Evolutionary conservation across 1,284 basidiomycete genomes (phyloP).

Genomic region (Sporisorium graminicola): DNA sequence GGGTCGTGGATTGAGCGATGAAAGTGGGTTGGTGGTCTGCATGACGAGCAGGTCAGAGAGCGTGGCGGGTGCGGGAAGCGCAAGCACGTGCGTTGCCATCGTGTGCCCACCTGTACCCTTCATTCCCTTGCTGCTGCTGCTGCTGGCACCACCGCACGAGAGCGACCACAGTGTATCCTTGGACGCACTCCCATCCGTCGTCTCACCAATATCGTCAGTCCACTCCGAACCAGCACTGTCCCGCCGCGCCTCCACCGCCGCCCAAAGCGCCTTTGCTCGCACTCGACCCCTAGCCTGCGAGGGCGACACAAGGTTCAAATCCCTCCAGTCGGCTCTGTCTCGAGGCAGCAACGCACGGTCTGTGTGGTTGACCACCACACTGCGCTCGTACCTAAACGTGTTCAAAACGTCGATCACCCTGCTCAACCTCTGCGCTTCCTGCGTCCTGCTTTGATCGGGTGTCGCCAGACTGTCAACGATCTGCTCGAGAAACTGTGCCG

Average conservation of each 20-base stretch:
- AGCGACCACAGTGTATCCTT: conserved; percentile 5
- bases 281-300: neutral
- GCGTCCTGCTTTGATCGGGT: neutral
- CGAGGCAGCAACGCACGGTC: conserved; percentile 45
- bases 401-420: conserved; percentile 19
- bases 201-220: conserved; percentile 2
- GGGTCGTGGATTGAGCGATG: conserved; percentile 28
- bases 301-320: conserved; percentile 57
- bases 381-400: conserved; percentile 43
- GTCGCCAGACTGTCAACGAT: conserved; percentile 16
- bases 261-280: neutral
- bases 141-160: neutral
- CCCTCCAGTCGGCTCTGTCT: conserved; percentile 45
- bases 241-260: neutral
- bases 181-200: neutral
- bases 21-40: conserved; percentile 65
- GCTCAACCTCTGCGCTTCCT: conserved; percentile 6
- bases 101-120: conserved; percentile 16
- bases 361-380: conserved; percentile 56
- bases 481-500: conserved; percentile 37
- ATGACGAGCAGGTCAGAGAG: conserved; percentile 26
- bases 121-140: no score
- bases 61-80: neutral
- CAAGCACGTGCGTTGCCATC: conserved; percentile 63
- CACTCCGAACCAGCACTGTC: neutral